phyloP scores from a whole-genome alignment of 1,139 yeast species.

The Suhomyces panamericanus region DNA sequence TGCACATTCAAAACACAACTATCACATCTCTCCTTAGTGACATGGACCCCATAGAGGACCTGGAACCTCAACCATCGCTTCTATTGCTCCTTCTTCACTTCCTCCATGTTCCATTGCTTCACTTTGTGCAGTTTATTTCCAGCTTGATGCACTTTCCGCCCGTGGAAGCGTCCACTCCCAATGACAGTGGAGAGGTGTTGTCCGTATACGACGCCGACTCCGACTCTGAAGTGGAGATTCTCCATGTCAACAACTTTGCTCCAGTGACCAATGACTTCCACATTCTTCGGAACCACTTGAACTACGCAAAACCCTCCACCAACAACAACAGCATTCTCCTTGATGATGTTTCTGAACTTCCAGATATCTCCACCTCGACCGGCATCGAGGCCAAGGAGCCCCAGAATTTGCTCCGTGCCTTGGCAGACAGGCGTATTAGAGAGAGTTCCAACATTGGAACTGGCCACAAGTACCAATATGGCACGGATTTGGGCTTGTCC shows the following conservation, averaged over 20 bases:
- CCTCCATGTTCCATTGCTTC: conserved; percentile 1
- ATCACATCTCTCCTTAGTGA: not conserved
- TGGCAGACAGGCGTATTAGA: conserved; percentile 8
- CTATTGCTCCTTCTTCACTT: not conserved
- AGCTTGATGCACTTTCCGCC: not conserved
- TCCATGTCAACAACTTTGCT: conserved; percentile 1
- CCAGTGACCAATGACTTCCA: conserved; percentile 17
- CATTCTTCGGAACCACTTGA: conserved; percentile 7
- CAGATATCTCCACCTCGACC: conserved; percentile 3
- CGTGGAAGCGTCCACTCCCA: not conserved
- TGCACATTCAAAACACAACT: not conserved
- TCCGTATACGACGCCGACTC: not conserved
- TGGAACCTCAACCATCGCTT: not conserved
- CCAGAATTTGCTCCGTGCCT: conserved; percentile 8
- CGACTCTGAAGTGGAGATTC: conserved; percentile 7
- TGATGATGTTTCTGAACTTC: conserved; percentile 11
- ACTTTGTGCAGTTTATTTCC: not conserved
- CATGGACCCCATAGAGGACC: conserved; percentile 1
- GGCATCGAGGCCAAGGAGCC: not conserved
- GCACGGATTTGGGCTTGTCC: conserved; percentile 16
- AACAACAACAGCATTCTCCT: conserved; percentile 17
- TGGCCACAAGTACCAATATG: conserved; percentile 9
- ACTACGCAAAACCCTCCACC: not conserved
- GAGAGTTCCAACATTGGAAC: not conserved
- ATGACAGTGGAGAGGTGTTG: not conserved